phyloP scores from a whole-genome alignment of 176 grass and related monocot genomes.

The Dendrocalamus sinicus region DNA sequence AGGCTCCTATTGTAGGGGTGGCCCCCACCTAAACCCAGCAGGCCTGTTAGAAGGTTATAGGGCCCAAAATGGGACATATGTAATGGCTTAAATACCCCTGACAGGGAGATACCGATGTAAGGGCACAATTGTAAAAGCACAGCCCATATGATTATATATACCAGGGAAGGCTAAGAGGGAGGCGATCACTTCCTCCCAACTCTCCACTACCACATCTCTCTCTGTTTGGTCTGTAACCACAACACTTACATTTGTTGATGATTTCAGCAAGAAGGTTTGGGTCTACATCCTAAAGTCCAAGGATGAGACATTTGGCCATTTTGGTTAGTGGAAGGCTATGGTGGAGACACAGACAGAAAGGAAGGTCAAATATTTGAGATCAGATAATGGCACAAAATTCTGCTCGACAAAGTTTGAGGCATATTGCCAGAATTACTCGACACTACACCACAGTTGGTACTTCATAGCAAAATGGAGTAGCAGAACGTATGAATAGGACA shows the following conservation, averaged over 20 bases:
- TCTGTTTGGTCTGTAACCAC: too few relatives aligned
- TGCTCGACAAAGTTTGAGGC: background rate
- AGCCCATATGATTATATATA: too few relatives aligned
- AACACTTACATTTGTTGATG: background rate
- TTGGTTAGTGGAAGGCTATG: background rate
- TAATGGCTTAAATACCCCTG: too few relatives aligned
- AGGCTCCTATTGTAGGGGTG: too few relatives aligned
- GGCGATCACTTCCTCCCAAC: too few relatives aligned
- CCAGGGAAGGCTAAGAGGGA: too few relatives aligned
- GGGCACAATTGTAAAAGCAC: too few relatives aligned
- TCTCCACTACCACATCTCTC: too few relatives aligned
- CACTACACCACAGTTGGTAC: background rate
- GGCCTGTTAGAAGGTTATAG: too few relatives aligned
- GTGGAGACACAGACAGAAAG: background rate
- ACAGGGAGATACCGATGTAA: too few relatives aligned
- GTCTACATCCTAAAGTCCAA: background rate
- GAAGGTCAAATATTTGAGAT: background rate
- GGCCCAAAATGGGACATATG: too few relatives aligned
- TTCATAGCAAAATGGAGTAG: conserved; percentile 21
- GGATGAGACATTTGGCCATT: background rate
- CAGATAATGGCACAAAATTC: conserved; percentile 3
- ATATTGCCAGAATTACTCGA: background rate
- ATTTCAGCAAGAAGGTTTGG: background rate
- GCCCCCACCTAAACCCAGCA: too few relatives aligned
- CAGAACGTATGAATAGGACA: conserved; percentile 33